These are phyloP conservation scores for Spergularia marina DNA, from an alignment of 148 eudicot genomes.

Conservation along the genomic window DNA sequence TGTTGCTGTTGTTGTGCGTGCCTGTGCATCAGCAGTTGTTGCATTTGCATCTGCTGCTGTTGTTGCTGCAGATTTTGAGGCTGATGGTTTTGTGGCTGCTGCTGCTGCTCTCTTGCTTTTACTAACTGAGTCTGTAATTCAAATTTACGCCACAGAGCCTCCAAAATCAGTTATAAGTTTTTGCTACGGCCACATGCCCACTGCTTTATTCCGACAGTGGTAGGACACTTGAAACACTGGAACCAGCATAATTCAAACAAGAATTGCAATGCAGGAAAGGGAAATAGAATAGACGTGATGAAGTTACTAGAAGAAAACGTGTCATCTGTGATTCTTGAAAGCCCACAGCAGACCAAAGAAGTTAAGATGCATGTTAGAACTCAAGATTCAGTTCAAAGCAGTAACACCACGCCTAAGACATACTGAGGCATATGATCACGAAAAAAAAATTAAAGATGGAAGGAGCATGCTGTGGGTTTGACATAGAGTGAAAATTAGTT, in stretches of 20 bases:
- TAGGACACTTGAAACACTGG: neutral
- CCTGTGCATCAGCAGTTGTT: constrained; percentile 50
- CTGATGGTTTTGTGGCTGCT: constrained; percentile 47
- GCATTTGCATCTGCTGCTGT: constrained; percentile 57
- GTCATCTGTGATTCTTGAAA: neutral
- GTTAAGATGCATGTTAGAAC: neutral
- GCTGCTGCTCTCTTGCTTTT: constrained; percentile 71
- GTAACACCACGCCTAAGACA: neutral
- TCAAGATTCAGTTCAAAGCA: neutral
- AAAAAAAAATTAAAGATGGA: too few species aligned
- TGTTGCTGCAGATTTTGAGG: constrained; percentile 47
- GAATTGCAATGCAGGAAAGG: neutral
- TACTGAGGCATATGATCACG: neutral
- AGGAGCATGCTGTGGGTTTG: too few species aligned
- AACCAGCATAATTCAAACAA: neutral
- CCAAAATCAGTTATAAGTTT: neutral
- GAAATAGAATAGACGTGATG: neutral
- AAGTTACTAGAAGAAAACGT: neutral
- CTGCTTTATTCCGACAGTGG: too few species aligned
- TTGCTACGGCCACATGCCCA: neutral
- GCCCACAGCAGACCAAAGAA: neutral
- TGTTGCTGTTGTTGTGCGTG: constrained; percentile 54
- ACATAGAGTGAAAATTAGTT: neutral
- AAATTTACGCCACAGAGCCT: constrained; percentile 5
- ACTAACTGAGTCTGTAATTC: constrained; percentile 53